Conservation (phyloP, 306 rosid species). For the Dryas alaskensis region DNA sequence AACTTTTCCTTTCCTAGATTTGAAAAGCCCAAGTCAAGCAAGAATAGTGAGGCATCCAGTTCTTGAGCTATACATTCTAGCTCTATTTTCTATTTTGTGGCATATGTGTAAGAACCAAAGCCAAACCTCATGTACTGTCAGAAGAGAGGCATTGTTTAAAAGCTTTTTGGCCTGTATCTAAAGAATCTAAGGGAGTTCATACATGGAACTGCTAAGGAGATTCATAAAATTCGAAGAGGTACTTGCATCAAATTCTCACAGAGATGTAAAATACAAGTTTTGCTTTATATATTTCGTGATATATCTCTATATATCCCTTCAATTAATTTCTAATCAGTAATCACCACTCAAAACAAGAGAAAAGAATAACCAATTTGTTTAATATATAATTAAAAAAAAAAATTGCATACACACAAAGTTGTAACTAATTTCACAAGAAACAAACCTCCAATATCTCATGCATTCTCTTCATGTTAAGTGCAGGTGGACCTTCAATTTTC, state of each 20-base stretch:
- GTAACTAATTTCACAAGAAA: constrained; percentile 24
- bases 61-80: constrained; percentile 1
- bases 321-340: not conserved
- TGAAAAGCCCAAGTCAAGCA: not conserved
- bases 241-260: not conserved
- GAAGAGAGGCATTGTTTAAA: not conserved
- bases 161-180: not conserved
- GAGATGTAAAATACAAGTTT: not conserved
- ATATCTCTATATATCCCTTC: not conserved
- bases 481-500: constrained; percentile 84
- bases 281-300: not conserved
- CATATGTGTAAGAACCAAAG: not conserved
- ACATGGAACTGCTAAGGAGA: not conserved
- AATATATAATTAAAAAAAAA: not conserved
- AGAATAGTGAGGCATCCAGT: not conserved
- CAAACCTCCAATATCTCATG: constrained; percentile 95
- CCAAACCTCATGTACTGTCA: not conserved
- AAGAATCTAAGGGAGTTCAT: not conserved
- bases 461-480: constrained; percentile 94
- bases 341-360: not conserved
- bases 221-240: not conserved
- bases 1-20: not conserved
- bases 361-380: not conserved
- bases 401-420: constrained; percentile 7
- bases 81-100: not conserved